Percentiles rank a stretch among this genome's conserved stretches.
phyloP scores from a whole-genome alignment of 768 basidiomycete genomes.

The Cubamyces sp. region DNA sequence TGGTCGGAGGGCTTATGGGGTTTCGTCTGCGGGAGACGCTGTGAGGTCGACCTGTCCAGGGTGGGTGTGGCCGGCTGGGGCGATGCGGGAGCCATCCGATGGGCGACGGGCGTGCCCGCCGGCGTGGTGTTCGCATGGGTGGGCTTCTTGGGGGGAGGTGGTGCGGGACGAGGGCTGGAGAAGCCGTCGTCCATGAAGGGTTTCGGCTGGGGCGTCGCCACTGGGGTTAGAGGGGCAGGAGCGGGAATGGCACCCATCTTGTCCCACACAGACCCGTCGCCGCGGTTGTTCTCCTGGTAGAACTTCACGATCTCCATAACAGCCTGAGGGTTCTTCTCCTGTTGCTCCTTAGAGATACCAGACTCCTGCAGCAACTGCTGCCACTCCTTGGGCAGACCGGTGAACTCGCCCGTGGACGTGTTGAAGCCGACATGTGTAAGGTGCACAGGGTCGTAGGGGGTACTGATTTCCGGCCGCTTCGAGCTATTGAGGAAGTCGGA shows the following conservation, averaged over 20 bases:
- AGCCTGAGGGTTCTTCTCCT: constrained; percentile 97
- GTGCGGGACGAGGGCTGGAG: constrained; percentile 51
- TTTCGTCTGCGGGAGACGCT: constrained; percentile 66
- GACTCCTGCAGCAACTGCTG: constrained; percentile 95
- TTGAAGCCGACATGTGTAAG: constrained; percentile 99
- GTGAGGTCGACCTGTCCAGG: constrained; percentile 88
- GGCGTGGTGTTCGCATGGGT: constrained; percentile 28
- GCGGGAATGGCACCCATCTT: constrained; percentile 56
- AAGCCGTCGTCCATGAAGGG: constrained; percentile 51
- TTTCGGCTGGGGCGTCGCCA: constrained; percentile 14
- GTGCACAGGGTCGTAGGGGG: constrained; percentile 98
- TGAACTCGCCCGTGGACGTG: constrained; percentile 97
- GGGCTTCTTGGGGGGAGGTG: constrained; percentile 48
- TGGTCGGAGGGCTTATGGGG: constrained; percentile 41
- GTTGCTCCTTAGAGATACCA: constrained; percentile 91
- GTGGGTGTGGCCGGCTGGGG: constrained; percentile 64
- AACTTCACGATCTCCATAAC: constrained; percentile 99
- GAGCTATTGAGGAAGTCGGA: constrained; percentile 76
- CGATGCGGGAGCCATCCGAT: constrained; percentile 79
- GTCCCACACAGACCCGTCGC: constrained; percentile 67
- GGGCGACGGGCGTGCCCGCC: constrained; percentile 49
- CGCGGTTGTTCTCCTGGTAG: constrained; percentile 86
- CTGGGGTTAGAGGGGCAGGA: constrained; percentile 25
- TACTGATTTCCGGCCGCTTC: constrained; percentile 90
- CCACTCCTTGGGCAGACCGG: constrained; percentile 98